Evolutionary conservation across 331 rosid genomes (phyloP).

Genomic region (Acacia pycnantha): DNA sequence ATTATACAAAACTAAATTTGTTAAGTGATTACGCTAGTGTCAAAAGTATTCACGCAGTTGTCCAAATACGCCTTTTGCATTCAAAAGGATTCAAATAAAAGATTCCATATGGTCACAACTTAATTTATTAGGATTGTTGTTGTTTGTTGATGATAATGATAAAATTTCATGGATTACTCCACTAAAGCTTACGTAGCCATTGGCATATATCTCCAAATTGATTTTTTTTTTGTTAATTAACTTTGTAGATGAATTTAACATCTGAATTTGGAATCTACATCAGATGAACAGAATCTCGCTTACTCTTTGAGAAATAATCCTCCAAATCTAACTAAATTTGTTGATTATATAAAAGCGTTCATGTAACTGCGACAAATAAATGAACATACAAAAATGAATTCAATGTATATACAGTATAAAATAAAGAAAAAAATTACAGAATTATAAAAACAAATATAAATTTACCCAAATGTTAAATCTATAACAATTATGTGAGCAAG

Average conservation of each 20-base stretch:
- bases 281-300: not conserved
- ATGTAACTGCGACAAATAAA: not conserved
- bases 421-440: not conserved
- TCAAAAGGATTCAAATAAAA: fast-evolving
- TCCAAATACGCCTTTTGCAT: not conserved
- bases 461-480: too few species aligned
- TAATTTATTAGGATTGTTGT: too few species aligned
- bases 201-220: not conserved
- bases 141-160: not conserved
- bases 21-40: not conserved
- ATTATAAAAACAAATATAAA: not conserved
- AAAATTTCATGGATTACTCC: not conserved
- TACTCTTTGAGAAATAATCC: not conserved
- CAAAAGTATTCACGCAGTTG: not conserved
- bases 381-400: not conserved
- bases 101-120: too few species aligned
- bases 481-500: not conserved
- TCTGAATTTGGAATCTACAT: fast-evolving
- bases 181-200: too few species aligned
- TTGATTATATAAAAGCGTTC: not conserved
- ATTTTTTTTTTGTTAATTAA: not conserved
- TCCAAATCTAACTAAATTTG: not conserved
- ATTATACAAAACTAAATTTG: not conserved
- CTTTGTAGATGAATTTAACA: not conserved
- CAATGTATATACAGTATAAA: not conserved